Percentiles rank a stretch among this genome's conserved stretches.
phyloP scores from a whole-genome alignment of 371 early-diverging fungal species.

The Lichtheimia hyalospora region DNA sequence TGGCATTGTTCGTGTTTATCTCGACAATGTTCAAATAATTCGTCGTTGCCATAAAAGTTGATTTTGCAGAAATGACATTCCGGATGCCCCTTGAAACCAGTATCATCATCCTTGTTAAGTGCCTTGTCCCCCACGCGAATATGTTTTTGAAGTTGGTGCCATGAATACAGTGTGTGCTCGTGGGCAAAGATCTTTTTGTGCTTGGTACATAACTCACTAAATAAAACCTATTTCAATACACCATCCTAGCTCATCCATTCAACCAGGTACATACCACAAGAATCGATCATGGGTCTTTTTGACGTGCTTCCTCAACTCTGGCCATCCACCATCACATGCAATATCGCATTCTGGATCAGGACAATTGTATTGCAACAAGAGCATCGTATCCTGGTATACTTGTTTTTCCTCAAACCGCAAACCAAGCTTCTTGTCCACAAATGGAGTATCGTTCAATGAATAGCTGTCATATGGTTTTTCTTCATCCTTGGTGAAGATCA shows the following conservation, averaged over 20 bases:
- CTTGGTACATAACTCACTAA: conserved; percentile 81
- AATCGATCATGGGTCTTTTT: conserved; percentile 68
- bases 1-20: conserved; percentile 94
- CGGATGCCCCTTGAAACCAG: conserved; percentile 92
- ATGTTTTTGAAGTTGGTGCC: conserved; percentile 70
- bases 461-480: conserved; percentile 60
- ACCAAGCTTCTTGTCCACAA: conserved; percentile 63
- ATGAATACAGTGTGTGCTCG: conserved; percentile 84
- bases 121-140: conserved; percentile 62
- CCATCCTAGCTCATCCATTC: not conserved
- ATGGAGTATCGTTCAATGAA: conserved; percentile 43
- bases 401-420: conserved; percentile 77
- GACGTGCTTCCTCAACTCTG: conserved; percentile 80
- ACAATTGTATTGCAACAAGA: conserved; percentile 81
- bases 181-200: conserved; percentile 90
- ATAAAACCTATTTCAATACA: not conserved
- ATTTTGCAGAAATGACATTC: conserved; percentile 85
- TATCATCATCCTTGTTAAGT: conserved; percentile 60
- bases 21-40: conserved; percentile 91
- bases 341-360: conserved; percentile 77
- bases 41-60: conserved; percentile 86
- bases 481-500: conserved; percentile 71
- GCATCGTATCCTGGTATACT: conserved; percentile 71
- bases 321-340: conserved; percentile 75
- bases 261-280: conserved; percentile 65